Conservation (phyloP, 169 alveolate species). For the Plasmodium ovale region DNA sequence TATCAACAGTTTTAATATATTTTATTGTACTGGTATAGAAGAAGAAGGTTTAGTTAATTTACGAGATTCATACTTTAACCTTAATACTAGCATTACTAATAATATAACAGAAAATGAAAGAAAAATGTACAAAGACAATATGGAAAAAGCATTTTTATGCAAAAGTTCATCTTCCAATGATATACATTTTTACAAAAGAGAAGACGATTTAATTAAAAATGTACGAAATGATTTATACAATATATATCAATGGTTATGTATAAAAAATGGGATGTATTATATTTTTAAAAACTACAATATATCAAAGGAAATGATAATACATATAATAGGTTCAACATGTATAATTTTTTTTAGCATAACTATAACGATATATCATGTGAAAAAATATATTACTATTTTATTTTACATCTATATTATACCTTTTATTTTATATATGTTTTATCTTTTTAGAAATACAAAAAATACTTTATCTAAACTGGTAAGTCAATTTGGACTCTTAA, state of each 20-base stretch:
- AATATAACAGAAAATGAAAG: neutral
- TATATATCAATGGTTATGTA: constrained; percentile 15
- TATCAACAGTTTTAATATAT: constrained; percentile 36
- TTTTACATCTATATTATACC: neutral
- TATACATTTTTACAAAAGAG: neutral
- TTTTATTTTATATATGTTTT: neutral
- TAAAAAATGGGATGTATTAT: constrained; percentile 32
- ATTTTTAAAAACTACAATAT: constrained; percentile 22
- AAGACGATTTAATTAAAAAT: neutral
- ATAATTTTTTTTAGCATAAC: neutral
- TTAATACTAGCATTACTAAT: neutral
- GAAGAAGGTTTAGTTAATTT: constrained; percentile 32
- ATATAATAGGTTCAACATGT: constrained; percentile 5
- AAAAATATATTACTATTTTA: neutral
- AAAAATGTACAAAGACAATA: neutral
- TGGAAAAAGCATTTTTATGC: neutral
- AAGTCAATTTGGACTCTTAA: constrained; percentile 21
- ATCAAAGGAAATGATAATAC: constrained; percentile 7
- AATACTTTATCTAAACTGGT: constrained; percentile 9
- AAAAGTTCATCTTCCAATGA: neutral
- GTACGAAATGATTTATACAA: constrained; percentile 27
- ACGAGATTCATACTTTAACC: constrained; percentile 23
- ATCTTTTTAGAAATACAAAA: constrained; percentile 18
- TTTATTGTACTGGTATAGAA: constrained; percentile 26
- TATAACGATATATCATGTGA: neutral